Conservation (phyloP, 2,329 filamentous ascomycete genomes). For the Epichloe sp. region DNA sequence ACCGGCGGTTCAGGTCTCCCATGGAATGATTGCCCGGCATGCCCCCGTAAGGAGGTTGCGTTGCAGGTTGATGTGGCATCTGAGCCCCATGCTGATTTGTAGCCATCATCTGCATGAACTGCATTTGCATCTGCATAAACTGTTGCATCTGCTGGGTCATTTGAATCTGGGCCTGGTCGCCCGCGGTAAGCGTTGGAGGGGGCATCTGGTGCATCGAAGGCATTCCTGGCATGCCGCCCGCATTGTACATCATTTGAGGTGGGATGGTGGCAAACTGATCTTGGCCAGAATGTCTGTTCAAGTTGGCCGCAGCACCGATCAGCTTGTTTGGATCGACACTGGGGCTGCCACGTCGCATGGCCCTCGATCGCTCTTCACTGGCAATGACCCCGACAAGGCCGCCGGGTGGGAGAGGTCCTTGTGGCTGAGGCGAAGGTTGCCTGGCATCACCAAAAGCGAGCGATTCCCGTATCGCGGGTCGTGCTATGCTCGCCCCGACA, state of each 20-base stretch:
- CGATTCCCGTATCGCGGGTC: slow-evolving; percentile 59
- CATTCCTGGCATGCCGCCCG: slow-evolving; percentile 15
- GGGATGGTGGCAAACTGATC: slow-evolving; percentile 38
- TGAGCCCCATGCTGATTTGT: slow-evolving; percentile 18
- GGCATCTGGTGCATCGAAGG: slow-evolving; percentile 28
- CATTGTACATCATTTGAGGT: slow-evolving; percentile 27
- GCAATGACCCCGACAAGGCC: slow-evolving; percentile 83
- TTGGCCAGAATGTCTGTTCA: slow-evolving; percentile 25
- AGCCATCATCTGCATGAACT: slow-evolving; percentile 79
- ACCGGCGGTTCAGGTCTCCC: slow-evolving; percentile 31
- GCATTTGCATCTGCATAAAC: slow-evolving; percentile 91
- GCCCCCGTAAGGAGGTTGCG: slow-evolving; percentile 17
- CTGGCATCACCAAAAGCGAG: slow-evolving; percentile 51
- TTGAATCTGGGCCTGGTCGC: slow-evolving; percentile 63
- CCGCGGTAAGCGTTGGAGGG: slow-evolving; percentile 37
- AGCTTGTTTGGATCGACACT: slow-evolving; percentile 40
- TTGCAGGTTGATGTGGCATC: slow-evolving; percentile 19
- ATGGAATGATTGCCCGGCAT: slow-evolving; percentile 25
- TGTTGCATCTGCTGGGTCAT: slow-evolving; percentile 75
- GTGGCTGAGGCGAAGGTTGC: slow-evolving; percentile 23
- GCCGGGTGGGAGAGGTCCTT: slow-evolving; percentile 45
- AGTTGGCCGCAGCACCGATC: slow-evolving; percentile 21
- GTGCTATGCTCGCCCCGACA: slow-evolving; percentile 63
- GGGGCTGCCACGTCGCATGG: slow-evolving; percentile 66
- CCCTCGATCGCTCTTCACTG: slow-evolving; percentile 66